Base-by-base conservation (phyloP, 306 rosid genomes). In the Carpinus fangiana region DNA sequence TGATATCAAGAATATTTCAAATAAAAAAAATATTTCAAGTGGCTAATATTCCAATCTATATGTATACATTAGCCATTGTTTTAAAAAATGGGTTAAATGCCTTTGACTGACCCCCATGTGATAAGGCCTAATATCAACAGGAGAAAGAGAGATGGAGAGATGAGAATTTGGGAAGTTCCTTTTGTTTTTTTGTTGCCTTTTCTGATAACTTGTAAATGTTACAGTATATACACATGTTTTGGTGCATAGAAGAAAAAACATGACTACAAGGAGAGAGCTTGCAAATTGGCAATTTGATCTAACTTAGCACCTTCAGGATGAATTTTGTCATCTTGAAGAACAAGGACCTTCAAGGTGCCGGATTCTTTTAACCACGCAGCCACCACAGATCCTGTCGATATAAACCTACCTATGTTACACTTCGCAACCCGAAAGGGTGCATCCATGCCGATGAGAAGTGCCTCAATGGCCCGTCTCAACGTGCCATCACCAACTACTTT, bases 401-500 rank as follows among this genome's bases (percentile, higher is more conserved):
- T 80, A 72, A 88, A 89, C 83, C 98, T 90, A 70, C 98, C 98
- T 43, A 91, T 38, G 53, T 95, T 95, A 85, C 81, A 81, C 70
- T 88, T 86, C 1, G 92, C 90, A 12, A 84, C 80, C 62, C 65
- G 82, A 66, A 95, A 95, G n/a, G 98, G 98, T 12, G 98, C 92
- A 43, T 95, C 93, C 79, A 95, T 87, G 81, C 91, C 72, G 14
- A 80, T 77, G 1, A 95, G 88, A 12, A 92, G 94, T 21, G 93
- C 87, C 86, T 90, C 97, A 46, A 93, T 74, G 11, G 91, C 90
- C 77, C 82, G 93, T 72, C 90, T 90, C 45, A 95, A 70, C 51
- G 89, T 72, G 41, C 98, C 89, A 26, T 92, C 91, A 0, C 97
- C 98, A 9, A 88, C 91, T 9, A 95, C 93, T 82, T 95, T 95